Base-by-base conservation (phyloP, 148 eudicot species). In the Chenopodium formosanum region DNA sequence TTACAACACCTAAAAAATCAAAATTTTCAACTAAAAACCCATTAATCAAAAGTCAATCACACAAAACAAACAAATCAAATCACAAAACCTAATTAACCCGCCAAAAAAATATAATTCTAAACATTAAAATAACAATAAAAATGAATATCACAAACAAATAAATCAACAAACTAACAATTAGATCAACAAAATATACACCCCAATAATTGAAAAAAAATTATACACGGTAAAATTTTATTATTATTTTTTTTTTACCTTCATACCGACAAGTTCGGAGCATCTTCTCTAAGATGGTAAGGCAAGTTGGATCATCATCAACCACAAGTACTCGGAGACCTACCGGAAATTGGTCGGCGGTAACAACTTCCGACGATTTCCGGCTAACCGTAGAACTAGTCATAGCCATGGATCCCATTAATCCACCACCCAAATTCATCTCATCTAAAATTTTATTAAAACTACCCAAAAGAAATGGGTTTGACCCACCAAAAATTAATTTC, bases 281-380 rank as follows among this genome's bases (percentile, higher is more conserved):
- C 89, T 86, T 94, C 78, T 94, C 94, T 73, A 96, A 89, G 88
- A 96, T 94, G 90, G 83, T 96, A 22, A 96, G 90, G 84, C 99
- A 96, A 86, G 95, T 96, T 25, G 93, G 94, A 88, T 96, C 99
- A 87, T 96, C 99, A 81, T 96, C 99, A 16, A 96, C 98, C 9
- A 96, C 91, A 72, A 96, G 95, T 0, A 96, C 99, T 81, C 95
- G 85, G 19, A 96, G 90, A 86, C 99, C 98, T 32, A 85, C 98
- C 75, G 99, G 98, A 87, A 96, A 96, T 75, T 80, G 92, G 70
- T 91, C 97, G 90, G 64, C 86, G 88, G 46, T 37, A 44, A 19
- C 70, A 23, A 13, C 91, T 76, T 89, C 91, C 9, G 76, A 80
- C 79, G 92, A 52, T 84, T 89, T 94, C 85, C 92, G 80, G 77